Percentiles rank a stretch among this genome's conserved stretches.
Conservation (phyloP, 2,329 filamentous ascomycete genomes). For the Coniochaeta sp. region DNA sequence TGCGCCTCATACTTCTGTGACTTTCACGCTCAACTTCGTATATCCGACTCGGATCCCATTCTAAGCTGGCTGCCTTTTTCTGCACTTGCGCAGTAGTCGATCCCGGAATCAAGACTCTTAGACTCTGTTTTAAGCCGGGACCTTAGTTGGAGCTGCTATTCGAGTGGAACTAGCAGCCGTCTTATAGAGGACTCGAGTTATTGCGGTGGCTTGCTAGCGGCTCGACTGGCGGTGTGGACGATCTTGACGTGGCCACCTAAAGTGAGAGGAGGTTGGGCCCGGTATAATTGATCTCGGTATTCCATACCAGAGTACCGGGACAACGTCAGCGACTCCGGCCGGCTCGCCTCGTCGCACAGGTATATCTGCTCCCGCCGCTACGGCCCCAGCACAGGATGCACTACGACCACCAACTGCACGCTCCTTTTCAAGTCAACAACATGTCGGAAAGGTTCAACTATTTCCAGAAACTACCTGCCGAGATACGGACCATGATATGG, state of each 20-base stretch:
- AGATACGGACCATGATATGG: slow-evolving; percentile 39
- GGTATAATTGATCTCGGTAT: slow-evolving; percentile 13
- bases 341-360: slow-evolving; percentile 2
- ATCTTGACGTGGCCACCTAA: slow-evolving; percentile 15
- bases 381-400: slow-evolving; percentile 11
- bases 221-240: slow-evolving; percentile 13
- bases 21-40: background rate
- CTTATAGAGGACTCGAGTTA: slow-evolving; percentile 13
- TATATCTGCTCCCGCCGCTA: background rate
- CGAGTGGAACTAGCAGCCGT: slow-evolving; percentile 8
- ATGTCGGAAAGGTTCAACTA: slow-evolving; percentile 15
- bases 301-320: slow-evolving; percentile 6
- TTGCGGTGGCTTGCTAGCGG: slow-evolving; percentile 15
- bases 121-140: background rate
- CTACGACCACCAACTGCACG: slow-evolving; percentile 12
- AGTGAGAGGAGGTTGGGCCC: slow-evolving; percentile 14
- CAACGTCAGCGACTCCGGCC: slow-evolving; percentile 5
- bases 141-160: slow-evolving; percentile 6
- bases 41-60: background rate
- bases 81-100: background rate
- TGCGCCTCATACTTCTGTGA: slow-evolving; percentile 8
- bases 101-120: background rate
- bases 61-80: background rate
- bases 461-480: slow-evolving; percentile 29
- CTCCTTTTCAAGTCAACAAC: slow-evolving; percentile 5